Conservation (phyloP, 2,329 filamentous ascomycete species). For the Colletotrichum spinosum region DNA sequence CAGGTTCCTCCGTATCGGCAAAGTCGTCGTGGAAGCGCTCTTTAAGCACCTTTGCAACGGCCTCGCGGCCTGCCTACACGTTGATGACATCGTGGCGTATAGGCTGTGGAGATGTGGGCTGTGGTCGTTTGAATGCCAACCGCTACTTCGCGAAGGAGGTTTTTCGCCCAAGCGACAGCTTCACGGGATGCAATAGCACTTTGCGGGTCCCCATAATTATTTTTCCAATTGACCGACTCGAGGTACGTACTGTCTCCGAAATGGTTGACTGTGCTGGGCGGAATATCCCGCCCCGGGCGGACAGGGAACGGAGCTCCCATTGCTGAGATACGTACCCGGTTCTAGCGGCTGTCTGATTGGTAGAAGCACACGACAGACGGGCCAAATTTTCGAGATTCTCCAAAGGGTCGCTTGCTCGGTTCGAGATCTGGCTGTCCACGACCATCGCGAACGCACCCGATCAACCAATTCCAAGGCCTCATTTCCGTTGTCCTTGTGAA, state of each 20-base stretch:
- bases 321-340: constrained; percentile 14
- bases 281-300: constrained; percentile 34
- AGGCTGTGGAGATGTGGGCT: constrained; percentile 16
- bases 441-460: constrained; percentile 12
- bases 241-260: too few species aligned
- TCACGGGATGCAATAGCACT: constrained; percentile 21
- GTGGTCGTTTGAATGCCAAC: constrained; percentile 11
- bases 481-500: constrained; percentile 13
- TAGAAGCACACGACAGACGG: constrained; percentile 22
- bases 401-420: constrained; percentile 10
- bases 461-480: neutral
- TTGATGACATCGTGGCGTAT: constrained; percentile 61
- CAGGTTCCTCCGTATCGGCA: constrained; percentile 42
- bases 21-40: constrained; percentile 49
- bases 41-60: constrained; percentile 67
- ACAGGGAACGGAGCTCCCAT: constrained; percentile 25
- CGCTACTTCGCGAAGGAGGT: constrained; percentile 13
- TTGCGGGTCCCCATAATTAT: constrained; percentile 35
- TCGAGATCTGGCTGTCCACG: constrained; percentile 12
- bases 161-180: constrained; percentile 24
- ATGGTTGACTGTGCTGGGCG: neutral
- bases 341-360: constrained; percentile 30
- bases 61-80: constrained; percentile 68
- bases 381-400: constrained; percentile 37
- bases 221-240: constrained; percentile 30